Evolutionary conservation across 2,329 filamentous ascomycete species (phyloP), one percentile per base, ranked within the genome.

Genomic region (Aaosphaeria arxii): DNA sequence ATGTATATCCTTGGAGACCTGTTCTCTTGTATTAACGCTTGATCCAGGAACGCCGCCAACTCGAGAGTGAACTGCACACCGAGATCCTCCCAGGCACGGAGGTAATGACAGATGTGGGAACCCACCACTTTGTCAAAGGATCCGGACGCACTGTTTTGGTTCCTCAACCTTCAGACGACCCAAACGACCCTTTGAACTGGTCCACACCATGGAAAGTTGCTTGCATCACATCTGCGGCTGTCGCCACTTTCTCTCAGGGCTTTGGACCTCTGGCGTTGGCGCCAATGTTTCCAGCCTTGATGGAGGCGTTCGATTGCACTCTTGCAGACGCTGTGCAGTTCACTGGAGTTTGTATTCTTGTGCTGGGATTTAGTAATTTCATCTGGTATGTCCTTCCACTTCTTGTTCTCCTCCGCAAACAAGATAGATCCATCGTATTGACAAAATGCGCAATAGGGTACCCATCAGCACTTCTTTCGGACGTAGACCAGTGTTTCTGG

Each of bases 81-180:
- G 76, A 80, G 52, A 76, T 83, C 48, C 65, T 81, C 38, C 80
- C 80, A 4, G 80, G 80, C 28, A 83, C 80, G 4, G 80, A 83
- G 63, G 73, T 83, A 58, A 83, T 83, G 80, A 67, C 74, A 6
- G 79, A 87, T 72, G 76, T 85, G 35, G 82, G 81, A 17, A 71
- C 72, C 1, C 81, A 84, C 64, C 83, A 85, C 63, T 86, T 86
- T 57, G 81, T 86, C 58, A 86, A 85, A 50, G 64, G 64, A 3
- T 42, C 57, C 6, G 67, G 68, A 36, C 61, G 62, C 40, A 76
- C 74, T 3, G 73, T 80, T 11, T 69, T 82, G 42, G 78, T 81
- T 24, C 80, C 79, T 2, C 78, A 82, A 58, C 79, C 79, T 0
- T 77, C 73, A 46, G 73, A 58, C 35, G 74, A 79, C 44, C 71